Evolutionary conservation across 345 rosid species (phyloP), one percentile per base, ranked within the genome.

Genomic region (Aquilaria sinensis): DNA sequence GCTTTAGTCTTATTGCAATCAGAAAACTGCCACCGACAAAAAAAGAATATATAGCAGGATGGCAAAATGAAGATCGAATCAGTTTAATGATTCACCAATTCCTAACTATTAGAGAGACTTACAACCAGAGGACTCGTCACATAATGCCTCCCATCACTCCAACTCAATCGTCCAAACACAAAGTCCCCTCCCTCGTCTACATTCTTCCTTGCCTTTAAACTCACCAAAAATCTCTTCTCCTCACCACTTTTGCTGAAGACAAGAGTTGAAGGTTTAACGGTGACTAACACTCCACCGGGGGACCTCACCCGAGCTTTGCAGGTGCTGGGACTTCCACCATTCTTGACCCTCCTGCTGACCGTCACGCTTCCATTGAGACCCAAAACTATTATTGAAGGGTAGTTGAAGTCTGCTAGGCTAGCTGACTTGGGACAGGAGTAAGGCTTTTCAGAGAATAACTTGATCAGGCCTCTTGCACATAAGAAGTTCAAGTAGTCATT

Each of bases 371-470:
- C 63, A 1, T n/a, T 49, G 4, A 83, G 78, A 12, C 54, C 15
- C 1, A 68, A 70, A 57, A 80, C 59, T 11, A 81, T 12, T 60
- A 86, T 72, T 9, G 89, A 78, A 14, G 92, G 88, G 74, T 83
- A 79, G 82, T 86, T 86, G 56, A 83, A 75, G 49, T 76, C 62
- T 4, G 33, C 30, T 4, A 80, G 2, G 1, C 30, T 64, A 61
- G 62, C 72, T 2, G 68, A 37, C 48, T 70, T 33, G 0, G 79
- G 74, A 48, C 88, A 81, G 6, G 14, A 2, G 73, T 72, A 67
- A 14, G 75, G 67, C 50, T 57, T 54, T 0, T 63, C 61, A 0
- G 67, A 49, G 61, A 76, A 67, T 6, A 65, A 0, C 16, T 10
- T 45, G 6, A 83, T 33, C 9, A 47, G 41, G 13, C 30, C 64